Base-by-base conservation (phyloP, 129 eudicot species). In the Lonicera japonica region DNA sequence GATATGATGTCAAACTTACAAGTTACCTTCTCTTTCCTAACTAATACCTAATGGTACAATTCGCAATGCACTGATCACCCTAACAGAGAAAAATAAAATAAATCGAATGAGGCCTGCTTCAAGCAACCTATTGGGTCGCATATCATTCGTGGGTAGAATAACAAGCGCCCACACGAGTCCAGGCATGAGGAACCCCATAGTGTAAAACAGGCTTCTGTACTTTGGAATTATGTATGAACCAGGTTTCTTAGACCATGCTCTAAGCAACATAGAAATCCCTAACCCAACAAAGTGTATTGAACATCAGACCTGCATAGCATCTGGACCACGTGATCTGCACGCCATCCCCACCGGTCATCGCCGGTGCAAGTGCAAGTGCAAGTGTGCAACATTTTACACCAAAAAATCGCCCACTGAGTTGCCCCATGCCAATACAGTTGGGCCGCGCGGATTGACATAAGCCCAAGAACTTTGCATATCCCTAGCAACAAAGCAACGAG, bases 401-500 rank as follows among this genome's bases (percentile, higher is more conserved):
- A 94, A 67, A n/a, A n/a, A n/a, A 81, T 94, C 99, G 7, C 99
- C 99, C 99, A 88, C 88, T 8, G 99, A 94, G 61, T 94, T 94
- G 5, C 99, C 99, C 99, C 99, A 94, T 56, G 99, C 96, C 70
- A 94, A 68, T 6, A 94, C 95, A 8, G 96, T 94, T 58, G 85
- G 25, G 67, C 89, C n/a, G n/a, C 99, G 46, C 88, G 92, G 54
- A 94, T 83, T 14, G 99, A 82, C 40, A 96, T 88, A 25, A 94
- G 73, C 25, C 81, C 79, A 24, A 85, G 34, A 60, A 88, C 68
- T 38, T 74, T 66, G 59, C 95, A 95, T 0, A 94, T 67, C 64
- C 80, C 92, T 1, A 88, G 83, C 51, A 94, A 68, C 24, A 94
- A 69, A 22, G 86, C 87, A 25, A 94, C 99, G 5, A 94, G 92